Percentiles rank a stretch among this genome's conserved stretches.
phyloP scores from a whole-genome alignment of 2,329 filamentous ascomycete species.

The Diaporthe amygdali region DNA sequence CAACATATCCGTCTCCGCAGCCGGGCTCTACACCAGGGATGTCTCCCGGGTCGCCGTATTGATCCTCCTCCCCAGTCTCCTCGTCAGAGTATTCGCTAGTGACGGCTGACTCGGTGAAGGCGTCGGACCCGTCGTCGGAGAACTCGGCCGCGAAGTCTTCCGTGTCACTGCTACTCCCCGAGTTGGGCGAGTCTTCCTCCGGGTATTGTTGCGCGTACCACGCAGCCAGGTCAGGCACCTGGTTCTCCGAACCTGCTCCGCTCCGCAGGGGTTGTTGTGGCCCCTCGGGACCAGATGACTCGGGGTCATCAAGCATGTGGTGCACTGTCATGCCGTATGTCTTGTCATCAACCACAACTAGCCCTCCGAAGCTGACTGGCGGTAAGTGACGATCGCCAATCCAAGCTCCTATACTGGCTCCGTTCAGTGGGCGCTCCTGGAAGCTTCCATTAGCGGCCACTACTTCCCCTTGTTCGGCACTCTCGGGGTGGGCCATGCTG shows the following conservation, averaged over 20 bases:
- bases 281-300: slow-evolving; percentile 30
- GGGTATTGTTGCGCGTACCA: slow-evolving; percentile 46
- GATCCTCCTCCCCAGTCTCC: slow-evolving; percentile 55
- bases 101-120: slow-evolving; percentile 54
- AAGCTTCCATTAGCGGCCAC: slow-evolving; percentile 73
- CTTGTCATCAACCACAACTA: slow-evolving; percentile 83
- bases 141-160: slow-evolving; percentile 66
- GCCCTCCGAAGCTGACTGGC: slow-evolving; percentile 87
- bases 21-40: slow-evolving; percentile 78
- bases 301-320: slow-evolving; percentile 85
- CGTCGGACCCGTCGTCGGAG: slow-evolving; percentile 65
- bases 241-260: slow-evolving; percentile 30
- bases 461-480: slow-evolving; percentile 40
- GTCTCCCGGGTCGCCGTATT: slow-evolving; percentile 71
- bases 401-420: slow-evolving; percentile 92
- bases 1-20: slow-evolving; percentile 76
- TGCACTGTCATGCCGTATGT: slow-evolving; percentile 96
- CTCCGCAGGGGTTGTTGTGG: slow-evolving; percentile 29
- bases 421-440: slow-evolving; percentile 79
- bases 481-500: slow-evolving; percentile 41
- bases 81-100: slow-evolving; percentile 58
- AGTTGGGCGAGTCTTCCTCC: slow-evolving; percentile 41
- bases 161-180: slow-evolving; percentile 47
- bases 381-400: slow-evolving; percentile 84
- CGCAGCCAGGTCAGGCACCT: slow-evolving; percentile 42